Evolutionary conservation across 331 rosid species (phyloP).

Genomic region (Cydonia oblonga): DNA sequence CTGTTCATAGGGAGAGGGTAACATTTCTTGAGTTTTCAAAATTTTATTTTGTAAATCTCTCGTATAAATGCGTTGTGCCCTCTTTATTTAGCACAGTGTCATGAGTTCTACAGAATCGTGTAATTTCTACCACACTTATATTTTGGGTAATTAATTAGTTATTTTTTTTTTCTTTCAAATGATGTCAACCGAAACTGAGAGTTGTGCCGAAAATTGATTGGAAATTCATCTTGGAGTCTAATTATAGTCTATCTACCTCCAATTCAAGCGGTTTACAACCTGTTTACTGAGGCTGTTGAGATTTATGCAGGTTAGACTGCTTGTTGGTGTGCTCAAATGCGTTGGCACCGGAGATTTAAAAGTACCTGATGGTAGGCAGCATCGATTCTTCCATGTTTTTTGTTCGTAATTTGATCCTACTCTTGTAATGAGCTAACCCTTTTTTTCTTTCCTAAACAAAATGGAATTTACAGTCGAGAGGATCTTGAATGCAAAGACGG

Average conservation of each 20-base stretch:
- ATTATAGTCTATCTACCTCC: background rate
- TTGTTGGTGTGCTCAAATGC: conserved; percentile 78
- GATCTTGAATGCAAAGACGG: conserved; percentile 60
- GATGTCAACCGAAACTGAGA: too few relatives aligned
- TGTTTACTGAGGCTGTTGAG: background rate
- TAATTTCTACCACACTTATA: too few relatives aligned
- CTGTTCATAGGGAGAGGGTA: background rate
- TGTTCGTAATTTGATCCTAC: too few relatives aligned
- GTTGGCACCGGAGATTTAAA: conserved; percentile 65
- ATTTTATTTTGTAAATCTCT: background rate
- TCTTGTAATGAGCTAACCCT: background rate
- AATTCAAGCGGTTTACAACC: background rate
- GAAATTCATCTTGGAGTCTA: too few relatives aligned
- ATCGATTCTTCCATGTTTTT: background rate
- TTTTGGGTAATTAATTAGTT: too few relatives aligned
- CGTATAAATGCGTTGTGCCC: background rate
- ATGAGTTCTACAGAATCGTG: background rate
- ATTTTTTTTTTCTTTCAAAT: too few relatives aligned
- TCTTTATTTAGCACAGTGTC: background rate
- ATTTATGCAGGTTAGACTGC: conserved; percentile 64
- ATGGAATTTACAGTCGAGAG: conserved; percentile 53
- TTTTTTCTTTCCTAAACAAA: background rate
- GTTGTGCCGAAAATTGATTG: too few relatives aligned
- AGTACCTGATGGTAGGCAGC: conserved; percentile 45
- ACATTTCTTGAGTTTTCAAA: background rate